phyloP scores from a whole-genome alignment of 2,329 filamentous ascomycete species.

The Aspergillus cejpii region DNA sequence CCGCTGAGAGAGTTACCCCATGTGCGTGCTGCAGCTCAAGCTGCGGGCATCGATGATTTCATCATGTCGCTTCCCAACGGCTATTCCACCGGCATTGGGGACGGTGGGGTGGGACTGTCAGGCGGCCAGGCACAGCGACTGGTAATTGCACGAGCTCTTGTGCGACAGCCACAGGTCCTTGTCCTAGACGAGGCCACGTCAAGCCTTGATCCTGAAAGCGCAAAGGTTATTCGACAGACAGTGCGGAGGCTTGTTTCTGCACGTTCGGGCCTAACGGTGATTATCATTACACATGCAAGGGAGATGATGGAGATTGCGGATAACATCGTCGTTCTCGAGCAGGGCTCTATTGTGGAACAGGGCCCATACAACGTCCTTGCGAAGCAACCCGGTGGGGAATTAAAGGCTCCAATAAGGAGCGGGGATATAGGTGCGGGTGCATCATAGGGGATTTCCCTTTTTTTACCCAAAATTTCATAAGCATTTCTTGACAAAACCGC shows the following conservation, averaged over 20 bases:
- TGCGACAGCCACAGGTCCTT: conserved; percentile 63
- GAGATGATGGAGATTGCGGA: conserved; percentile 84
- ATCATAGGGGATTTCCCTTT: background rate
- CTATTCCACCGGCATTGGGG: conserved; percentile 68
- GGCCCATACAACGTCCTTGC: conserved; percentile 61
- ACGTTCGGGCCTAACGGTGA: conserved; percentile 54
- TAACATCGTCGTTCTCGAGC: conserved; percentile 63
- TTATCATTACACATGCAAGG: conserved; percentile 72
- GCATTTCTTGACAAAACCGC: no score
- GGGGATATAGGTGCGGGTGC: background rate
- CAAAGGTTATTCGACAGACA: conserved; percentile 57
- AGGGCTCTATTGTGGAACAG: conserved; percentile 61
- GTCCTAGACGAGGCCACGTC: conserved; percentile 84
- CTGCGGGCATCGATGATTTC: conserved; percentile 65
- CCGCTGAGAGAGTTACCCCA: conserved; percentile 43
- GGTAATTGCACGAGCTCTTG: conserved; percentile 71
- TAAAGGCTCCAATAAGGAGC: conserved; percentile 34
- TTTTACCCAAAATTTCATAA: no score
- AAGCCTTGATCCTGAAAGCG: conserved; percentile 65
- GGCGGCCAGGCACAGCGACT: conserved; percentile 79
- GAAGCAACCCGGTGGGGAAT: conserved; percentile 40
- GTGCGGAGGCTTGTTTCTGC: conserved; percentile 49
- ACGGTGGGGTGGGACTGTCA: conserved; percentile 65
- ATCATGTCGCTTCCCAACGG: conserved; percentile 63
- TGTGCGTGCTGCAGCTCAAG: conserved; percentile 51